Percentiles rank a stretch among this genome's conserved stretches.
phyloP scores from a whole-genome alignment of 805 yeast genomes.

The Cyberlindnera saturnus region DNA sequence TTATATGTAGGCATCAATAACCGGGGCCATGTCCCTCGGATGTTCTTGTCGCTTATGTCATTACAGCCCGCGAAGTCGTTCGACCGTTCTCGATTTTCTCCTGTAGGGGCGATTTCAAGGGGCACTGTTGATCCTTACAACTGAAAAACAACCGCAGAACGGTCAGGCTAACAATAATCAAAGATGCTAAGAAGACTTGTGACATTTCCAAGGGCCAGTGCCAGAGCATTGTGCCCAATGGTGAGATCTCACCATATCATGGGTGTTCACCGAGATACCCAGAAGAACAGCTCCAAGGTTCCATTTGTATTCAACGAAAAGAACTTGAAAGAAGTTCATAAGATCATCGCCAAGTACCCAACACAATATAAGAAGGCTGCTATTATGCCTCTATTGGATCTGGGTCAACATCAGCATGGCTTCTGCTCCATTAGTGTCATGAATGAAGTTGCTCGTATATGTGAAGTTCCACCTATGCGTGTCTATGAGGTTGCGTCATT shows the following conservation, averaged over 20 bases:
- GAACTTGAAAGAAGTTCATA: slow-evolving; percentile 62
- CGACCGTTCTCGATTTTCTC: no score
- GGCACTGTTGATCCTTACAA: no score
- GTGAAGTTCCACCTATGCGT: slow-evolving; percentile 92
- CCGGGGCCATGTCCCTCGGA: no score
- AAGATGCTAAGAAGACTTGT: background rate
- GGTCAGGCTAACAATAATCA: background rate
- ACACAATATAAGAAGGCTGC: slow-evolving; percentile 84
- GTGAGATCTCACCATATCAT: slow-evolving; percentile 17
- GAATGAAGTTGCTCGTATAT: slow-evolving; percentile 81
- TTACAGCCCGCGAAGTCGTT: no score
- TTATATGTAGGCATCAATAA: no score
- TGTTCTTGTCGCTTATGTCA: no score
- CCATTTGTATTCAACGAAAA: slow-evolving; percentile 70
- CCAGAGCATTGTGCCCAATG: background rate
- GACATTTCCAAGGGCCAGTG: background rate
- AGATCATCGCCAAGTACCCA: slow-evolving; percentile 74
- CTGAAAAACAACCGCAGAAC: no score
- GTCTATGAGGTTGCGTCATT: slow-evolving; percentile 90
- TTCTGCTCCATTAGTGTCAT: slow-evolving; percentile 81
- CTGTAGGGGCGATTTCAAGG: no score
- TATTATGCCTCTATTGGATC: slow-evolving; percentile 78
- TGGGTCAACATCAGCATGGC: slow-evolving; percentile 84
- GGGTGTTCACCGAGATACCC: slow-evolving; percentile 65
- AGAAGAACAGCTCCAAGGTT: slow-evolving; percentile 56